Evolutionary conservation across 2,329 filamentous ascomycete species (phyloP), one percentile per base, ranked within the genome.

Genomic region (Chaetothyriales sp.): DNA sequence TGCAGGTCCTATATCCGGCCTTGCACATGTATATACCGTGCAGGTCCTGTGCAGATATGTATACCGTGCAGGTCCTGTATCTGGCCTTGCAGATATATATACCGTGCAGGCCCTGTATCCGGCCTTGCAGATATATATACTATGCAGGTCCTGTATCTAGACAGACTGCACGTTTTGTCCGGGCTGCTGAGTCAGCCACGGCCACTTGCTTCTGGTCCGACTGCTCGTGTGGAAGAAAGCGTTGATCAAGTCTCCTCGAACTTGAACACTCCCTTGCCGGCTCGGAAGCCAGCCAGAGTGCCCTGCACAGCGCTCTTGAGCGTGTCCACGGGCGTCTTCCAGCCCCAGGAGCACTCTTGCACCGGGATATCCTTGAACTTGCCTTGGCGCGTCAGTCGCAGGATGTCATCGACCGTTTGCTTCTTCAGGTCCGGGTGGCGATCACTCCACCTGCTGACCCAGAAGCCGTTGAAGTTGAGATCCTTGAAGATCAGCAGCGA

Each of bases 401-500:
- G 70, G 37, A 98, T 83, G 69, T 95, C 86, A 20, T 84, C 77
- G n/a, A 97, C 82, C 45, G 88, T 94, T 63, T 76, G 77, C 65
- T 79, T 78, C 72, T 94, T 94, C 54, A 83, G 81, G 5, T 76
- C 74, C 0, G 82, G 78, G 61, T 95, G 77, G 56, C 76, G 71
- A 64, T 89, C 83, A 47, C 85, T 87, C 90, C 92, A 97, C 54
- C 77, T 81, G 64, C 85, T 92, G 20, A 97, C 81, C 92, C 92
- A 98, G 69, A 97, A 98, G 4, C 92, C 94, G 56, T 86, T 78
- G 64, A 95, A 94, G 49, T 80, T 77, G 49, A 97, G 76, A 61
- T 97, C 82, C 68, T 90, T 92, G 73, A 98, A 98, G 61, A 98
- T 98, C 54, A 97, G 73, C 60, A 94, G 73, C 0, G 85, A 86